Percentiles rank a stretch among this genome's conserved stretches.
Conservation (phyloP, 2,329 filamentous ascomycete genomes). For the Alternaria angustiovoidea region DNA sequence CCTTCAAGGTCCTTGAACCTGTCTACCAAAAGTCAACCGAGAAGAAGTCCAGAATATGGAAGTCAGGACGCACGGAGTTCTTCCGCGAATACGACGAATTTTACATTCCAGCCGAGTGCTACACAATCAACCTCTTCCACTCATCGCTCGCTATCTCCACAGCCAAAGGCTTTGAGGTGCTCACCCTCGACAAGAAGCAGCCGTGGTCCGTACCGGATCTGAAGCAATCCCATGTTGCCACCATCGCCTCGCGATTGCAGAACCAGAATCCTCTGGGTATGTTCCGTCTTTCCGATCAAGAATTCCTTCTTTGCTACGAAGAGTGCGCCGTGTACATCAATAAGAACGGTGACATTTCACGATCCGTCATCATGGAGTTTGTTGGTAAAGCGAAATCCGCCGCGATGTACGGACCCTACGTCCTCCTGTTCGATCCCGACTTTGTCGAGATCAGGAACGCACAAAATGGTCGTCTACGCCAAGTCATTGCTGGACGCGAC, state of each 20-base stretch:
- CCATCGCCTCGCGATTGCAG: slow-evolving; percentile 83
- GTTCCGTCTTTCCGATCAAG: slow-evolving; percentile 82
- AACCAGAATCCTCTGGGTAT: slow-evolving; percentile 90
- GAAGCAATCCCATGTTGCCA: slow-evolving; percentile 77
- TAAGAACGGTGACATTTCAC: slow-evolving; percentile 94
- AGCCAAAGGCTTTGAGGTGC: slow-evolving; percentile 89
- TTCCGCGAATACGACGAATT: slow-evolving; percentile 99
- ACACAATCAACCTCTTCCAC: slow-evolving; percentile 94
- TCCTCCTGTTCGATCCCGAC: slow-evolving; percentile 92
- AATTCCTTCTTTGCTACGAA: slow-evolving; percentile 93
- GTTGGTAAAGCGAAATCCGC: slow-evolving; percentile 90
- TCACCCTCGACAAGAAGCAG: slow-evolving; percentile 96
- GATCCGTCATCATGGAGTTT: slow-evolving; percentile 97
- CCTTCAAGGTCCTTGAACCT: slow-evolving; percentile 95
- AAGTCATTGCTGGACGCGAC: slow-evolving; percentile 92
- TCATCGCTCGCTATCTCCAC: slow-evolving; percentile 92
- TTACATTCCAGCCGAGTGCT: slow-evolving; percentile 95
- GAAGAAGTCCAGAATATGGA: slow-evolving; percentile 75
- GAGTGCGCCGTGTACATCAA: slow-evolving; percentile 98
- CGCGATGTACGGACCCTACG: slow-evolving; percentile 89
- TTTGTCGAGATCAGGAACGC: slow-evolving; percentile 98
- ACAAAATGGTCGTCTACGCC: slow-evolving; percentile 89
- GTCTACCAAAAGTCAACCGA: slow-evolving; percentile 92
- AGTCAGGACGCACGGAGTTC: slow-evolving; percentile 83
- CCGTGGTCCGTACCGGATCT: slow-evolving; percentile 93